Evolutionary conservation across 805 yeast species (phyloP), one percentile per base, ranked within the genome.

Genomic region (Yueomyces sp.): DNA sequence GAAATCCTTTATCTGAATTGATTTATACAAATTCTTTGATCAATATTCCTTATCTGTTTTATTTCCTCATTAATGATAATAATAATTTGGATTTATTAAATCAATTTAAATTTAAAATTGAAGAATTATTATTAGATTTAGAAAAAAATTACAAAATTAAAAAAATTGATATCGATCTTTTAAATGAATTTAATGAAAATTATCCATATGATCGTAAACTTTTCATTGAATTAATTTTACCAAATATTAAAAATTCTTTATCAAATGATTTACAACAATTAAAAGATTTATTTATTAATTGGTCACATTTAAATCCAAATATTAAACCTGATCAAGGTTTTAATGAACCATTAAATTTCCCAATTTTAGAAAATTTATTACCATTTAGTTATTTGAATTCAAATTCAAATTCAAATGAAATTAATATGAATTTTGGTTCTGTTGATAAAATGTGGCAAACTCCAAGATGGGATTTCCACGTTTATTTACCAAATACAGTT

Each of bases 381-480:
- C 51, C 55, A 8, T 54, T 55, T 40, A 47, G 59, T 44, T 59
- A 63, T 4, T 49, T 67, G 12, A 63, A 63, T 46, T 61, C 53
- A 12, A 63, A 66, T n/a, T 42, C 56, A 3, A 34, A 11, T 34
- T 6, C 1, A 6, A 30, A 30, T 30, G 6, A 6, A 30, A 30
- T 30, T 30, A 19, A 19, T 19, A 19, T 19, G 19, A 19, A 19
- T 19, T 19, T 19, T 19, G 78, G 78, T 3, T 70, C 72, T 40
- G 67, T 81, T 41, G 92, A 84, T 56, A 65, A 69, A 44, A 67
- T 82, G 60, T 84, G 92, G 92, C 64, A 65, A 45, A 66, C 67
- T 38, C 81, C 88, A 48, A 70, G 85, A 54, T 65, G 68, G 38
- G 63, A 75, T 26, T 73, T 81, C 56, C 79, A 79, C 51, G 76